Evolutionary conservation across 164 flowering plant species (phyloP), one percentile per base, ranked within the genome.

Genomic region (Nelumbo lutea): DNA sequence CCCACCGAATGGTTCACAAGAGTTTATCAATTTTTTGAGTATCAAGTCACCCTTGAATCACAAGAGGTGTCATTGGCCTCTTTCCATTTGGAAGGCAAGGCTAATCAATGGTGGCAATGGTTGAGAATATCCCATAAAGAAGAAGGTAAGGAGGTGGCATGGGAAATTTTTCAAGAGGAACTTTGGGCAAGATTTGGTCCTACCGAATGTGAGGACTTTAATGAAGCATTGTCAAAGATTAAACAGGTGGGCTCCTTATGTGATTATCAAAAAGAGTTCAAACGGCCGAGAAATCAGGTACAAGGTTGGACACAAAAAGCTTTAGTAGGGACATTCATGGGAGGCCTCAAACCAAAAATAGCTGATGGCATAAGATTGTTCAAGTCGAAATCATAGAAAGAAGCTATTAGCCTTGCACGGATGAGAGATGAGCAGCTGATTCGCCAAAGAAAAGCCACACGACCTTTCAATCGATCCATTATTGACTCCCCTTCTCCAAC

Each of bases 81-180:
- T n/a, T 62, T 62, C 51, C 51, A 62, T 45, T 10, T 62, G 5
- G 65, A 43, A 27, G 65, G 65, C 27, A 51, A 62, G 2, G 65
- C 51, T 4, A 62, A 62, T 27, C 65, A 62, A 43, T 62, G 48
- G 50, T 62, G 65, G 65, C 65, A 62, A 62, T 62, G 65, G n/a
- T n/a, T n/a, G n/a, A n/a, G 51, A 3, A 13, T 52, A 46, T 11
- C 65, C 3, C 44, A 62, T 46, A 45, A 45, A 2, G 51, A 62
- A 62, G 65, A 62, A 62, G 65, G 14, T 1, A 40, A 41, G 62
- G 45, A 40, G 43, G 45, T 60, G 45, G 1, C 62, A 39, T 60
- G 62, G 65, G 65, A 43, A n/a, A 45, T 62, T 4, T 62, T 62
- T 45, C 39, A 62, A 62, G 65, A 27, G 27, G 27, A 62, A n/a